Conservation (phyloP, 1,284 basidiomycete genomes). For the Sphagnurus paluster region DNA sequence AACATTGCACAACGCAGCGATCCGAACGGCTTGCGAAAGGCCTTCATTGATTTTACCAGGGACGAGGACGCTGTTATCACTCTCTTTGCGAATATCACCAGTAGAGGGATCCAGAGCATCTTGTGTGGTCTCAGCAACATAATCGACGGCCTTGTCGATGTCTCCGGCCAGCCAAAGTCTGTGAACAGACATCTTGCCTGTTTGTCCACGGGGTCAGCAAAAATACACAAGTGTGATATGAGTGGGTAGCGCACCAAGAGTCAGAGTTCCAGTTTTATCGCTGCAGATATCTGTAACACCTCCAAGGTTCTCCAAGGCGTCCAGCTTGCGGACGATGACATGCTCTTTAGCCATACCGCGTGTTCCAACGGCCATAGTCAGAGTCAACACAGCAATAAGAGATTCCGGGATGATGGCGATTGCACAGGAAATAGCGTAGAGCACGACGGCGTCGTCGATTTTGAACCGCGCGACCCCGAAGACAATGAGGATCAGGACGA, state of each 20-base stretch:
- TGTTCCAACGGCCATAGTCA: conserved; percentile 52
- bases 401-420: conserved; percentile 44
- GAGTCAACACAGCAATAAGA: conserved; percentile 42
- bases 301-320: conserved; percentile 60
- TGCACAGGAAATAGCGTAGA: conserved; percentile 47
- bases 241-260: conserved; percentile 31
- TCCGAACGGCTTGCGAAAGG: conserved; percentile 29
- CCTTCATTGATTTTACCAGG: conserved; percentile 20
- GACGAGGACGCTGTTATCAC: conserved; percentile 20
- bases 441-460: conserved; percentile 42
- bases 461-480: conserved; percentile 48
- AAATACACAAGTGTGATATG: not conserved
- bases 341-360: conserved; percentile 51
- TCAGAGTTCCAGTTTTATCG: conserved; percentile 69
- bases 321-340: conserved; percentile 52
- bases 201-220: not conserved
- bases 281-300: conserved; percentile 63
- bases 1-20: conserved; percentile 35
- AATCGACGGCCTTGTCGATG: conserved; percentile 20
- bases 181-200: conserved; percentile 54
- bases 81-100: conserved; percentile 23
- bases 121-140: conserved; percentile 29
- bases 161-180: conserved; percentile 53
- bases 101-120: conserved; percentile 33
- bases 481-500: conserved; percentile 58